These are phyloP conservation scores for Pyrenochaeta sp. DNA, from an alignment of 2,329 filamentous ascomycete species.

Conservation along the genomic window DNA sequence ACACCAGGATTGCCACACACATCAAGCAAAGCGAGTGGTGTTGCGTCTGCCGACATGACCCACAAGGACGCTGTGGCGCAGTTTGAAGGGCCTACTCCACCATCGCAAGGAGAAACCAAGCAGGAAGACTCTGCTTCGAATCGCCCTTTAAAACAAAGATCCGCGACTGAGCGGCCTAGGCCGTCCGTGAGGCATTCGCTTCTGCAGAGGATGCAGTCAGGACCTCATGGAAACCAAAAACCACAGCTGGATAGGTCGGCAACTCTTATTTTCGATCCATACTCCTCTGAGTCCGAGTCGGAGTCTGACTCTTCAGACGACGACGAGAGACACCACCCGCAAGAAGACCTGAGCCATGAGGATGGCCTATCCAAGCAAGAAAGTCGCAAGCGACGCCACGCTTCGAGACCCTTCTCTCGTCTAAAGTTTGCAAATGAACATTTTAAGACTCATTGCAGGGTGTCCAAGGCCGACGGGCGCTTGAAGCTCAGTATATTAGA, in stretches of 20 bases:
- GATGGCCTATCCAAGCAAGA: conserved; percentile 14
- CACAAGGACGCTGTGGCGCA: background rate
- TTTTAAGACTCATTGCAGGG: conserved; percentile 70
- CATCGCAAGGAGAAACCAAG: background rate
- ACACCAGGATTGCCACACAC: conserved; percentile 10
- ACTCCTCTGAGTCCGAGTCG: conserved; percentile 32
- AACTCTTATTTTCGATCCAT: conserved; percentile 44
- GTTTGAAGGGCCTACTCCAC: background rate
- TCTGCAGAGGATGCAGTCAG: conserved; percentile 27
- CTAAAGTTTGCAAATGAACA: conserved; percentile 71
- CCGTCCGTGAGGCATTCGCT: conserved; percentile 31
- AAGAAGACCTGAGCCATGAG: conserved; percentile 26
- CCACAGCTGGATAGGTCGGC: conserved; percentile 25
- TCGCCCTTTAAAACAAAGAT: conserved; percentile 36
- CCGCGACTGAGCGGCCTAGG: conserved; percentile 42
- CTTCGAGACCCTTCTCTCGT: conserved; percentile 54
- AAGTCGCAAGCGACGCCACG: conserved; percentile 14
- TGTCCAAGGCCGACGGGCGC: conserved; percentile 73
- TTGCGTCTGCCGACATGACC: background rate
- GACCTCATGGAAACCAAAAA: conserved; percentile 17
- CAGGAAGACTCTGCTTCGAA: conserved; percentile 12
- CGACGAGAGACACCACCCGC: conserved; percentile 29
- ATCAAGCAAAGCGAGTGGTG: conserved; percentile 15
- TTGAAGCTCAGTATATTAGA: conserved; percentile 73
- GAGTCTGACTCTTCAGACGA: conserved; percentile 35